Evolutionary conservation across 2,329 filamentous ascomycete genomes (phyloP), one percentile per base, ranked within the genome.

Genomic region (Aspergillus sp.): DNA sequence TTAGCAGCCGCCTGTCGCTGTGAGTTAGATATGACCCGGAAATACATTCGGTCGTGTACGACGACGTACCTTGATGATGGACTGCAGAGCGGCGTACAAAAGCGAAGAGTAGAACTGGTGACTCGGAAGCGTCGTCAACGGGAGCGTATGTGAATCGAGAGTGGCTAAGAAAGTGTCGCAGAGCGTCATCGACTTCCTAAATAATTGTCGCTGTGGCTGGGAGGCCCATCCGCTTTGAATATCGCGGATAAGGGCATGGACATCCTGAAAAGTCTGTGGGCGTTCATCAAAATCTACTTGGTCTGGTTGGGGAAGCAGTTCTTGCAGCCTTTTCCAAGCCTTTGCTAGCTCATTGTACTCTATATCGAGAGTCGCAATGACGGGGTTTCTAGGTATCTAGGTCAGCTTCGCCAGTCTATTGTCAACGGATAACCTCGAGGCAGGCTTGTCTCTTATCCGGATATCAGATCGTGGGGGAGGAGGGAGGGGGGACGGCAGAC

Each of bases 331-430:
- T 60, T 74, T 75, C 75, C 76, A 78, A 5, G 75, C 71, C 55
- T 72, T 71, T 31, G 68, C 68, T 22, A 78, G 68, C 66, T 78
- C 75, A 62, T 75, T 76, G 53, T 72, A 73, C 69, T 78, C 76
- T 58, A 77, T 67, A 61, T 78, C 76, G 49, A 78, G 74, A 58
- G 68, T 70, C 5, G 69, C 71, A 63, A 74, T 72, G 17, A 68
- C 64, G n/a, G 71, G 68, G 31, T 70, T 66, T 19, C 74, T 77
- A 43, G 34, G 19, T 11, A 34, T 31, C 54, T 13, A 38, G 41
- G 17, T 57, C 23, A 63, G 49, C 15, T 50, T 17, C 31, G 13
- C 6, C 28, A n/a, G 5, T 23, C n/a, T 23, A 22, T 4, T 4
- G 43, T 41, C 34, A 41, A 38, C 8, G 34, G 34, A 15, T 15